phyloP scores from a whole-genome alignment of 352 stramenopile genomes.

The Plasmopara muralis region DNA sequence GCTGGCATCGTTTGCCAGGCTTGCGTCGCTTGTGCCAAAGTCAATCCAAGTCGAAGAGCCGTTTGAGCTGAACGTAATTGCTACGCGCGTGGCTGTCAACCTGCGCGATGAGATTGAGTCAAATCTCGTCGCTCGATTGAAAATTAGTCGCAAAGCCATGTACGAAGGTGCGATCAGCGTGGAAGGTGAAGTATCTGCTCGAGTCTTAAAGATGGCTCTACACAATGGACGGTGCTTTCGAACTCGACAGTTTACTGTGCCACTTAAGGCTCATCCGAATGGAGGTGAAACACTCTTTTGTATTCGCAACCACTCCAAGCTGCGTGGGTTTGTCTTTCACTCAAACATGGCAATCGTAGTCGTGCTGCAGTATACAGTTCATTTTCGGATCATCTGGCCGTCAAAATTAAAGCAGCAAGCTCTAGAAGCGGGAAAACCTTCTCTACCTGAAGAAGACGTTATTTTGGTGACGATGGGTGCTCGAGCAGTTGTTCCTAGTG shows the following conservation, averaged over 20 bases:
- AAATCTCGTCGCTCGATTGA: constrained; percentile 52
- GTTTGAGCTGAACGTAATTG: constrained; percentile 50
- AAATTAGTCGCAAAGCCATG: constrained; percentile 52
- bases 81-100: constrained; percentile 53
- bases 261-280: constrained; percentile 56
- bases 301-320: constrained; percentile 35
- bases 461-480: constrained; percentile 68
- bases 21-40: constrained; percentile 58
- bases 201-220: constrained; percentile 77
- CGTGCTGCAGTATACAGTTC: constrained; percentile 82
- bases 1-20: constrained; percentile 46
- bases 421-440: constrained; percentile 44
- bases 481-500: constrained; percentile 55
- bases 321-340: constrained; percentile 76
- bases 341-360: constrained; percentile 73
- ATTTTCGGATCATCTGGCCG: constrained; percentile 71
- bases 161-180: constrained; percentile 43
- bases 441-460: constrained; percentile 64
- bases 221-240: constrained; percentile 86
- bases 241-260: constrained; percentile 52
- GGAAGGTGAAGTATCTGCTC: constrained; percentile 58
- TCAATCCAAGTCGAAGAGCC: constrained; percentile 46
- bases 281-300: constrained; percentile 65
- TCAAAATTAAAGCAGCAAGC: constrained; percentile 58
- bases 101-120: constrained; percentile 63